Evolutionary conservation across 345 rosid genomes (phyloP), one percentile per base, ranked within the genome.

Genomic region (Iberis pinnata): DNA sequence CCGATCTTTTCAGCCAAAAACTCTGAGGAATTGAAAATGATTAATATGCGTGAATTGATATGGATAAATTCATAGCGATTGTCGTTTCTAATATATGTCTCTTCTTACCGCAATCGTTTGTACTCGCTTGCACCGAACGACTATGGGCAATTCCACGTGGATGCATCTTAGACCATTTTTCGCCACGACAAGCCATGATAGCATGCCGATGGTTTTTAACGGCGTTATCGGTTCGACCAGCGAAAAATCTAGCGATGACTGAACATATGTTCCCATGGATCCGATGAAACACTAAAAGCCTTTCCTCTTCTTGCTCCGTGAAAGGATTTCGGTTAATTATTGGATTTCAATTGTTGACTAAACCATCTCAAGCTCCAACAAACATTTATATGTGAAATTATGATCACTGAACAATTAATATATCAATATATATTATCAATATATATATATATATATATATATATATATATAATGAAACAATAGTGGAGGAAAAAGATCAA

Each of bases 131-230:
- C n/a, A n/a, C n/a, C n/a, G n/a, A n/a, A n/a, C n/a, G n/a, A n/a
- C n/a, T n/a, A n/a, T n/a, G n/a, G n/a, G n/a, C n/a, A n/a, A n/a
- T n/a, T n/a, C n/a, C n/a, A n/a, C n/a, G n/a, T n/a, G n/a, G n/a
- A n/a, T n/a, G n/a, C n/a, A n/a, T n/a, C n/a, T n/a, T n/a, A n/a
- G n/a, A n/a, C n/a, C 25, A 22, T 6, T 22, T 2, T 6, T 24
- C 36, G 41, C 13, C 43, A 45, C 87, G 78, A 43, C 95, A 82
- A 24, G 96, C 93, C 96, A 85, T 92, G 18, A 92, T 80, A 17
- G 88, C 96, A 72, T 92, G 96, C 96, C 96, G 88, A 58, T 92
- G 96, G 55, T 88, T 92, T 80, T 92, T 92, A 18, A 92, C 93
- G 9, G 96, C 86, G 67, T 92, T 92, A 70, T 92, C 98, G 5